Base-by-base conservation (phyloP, 306 rosid species). In the Quillaja saponaria region DNA sequence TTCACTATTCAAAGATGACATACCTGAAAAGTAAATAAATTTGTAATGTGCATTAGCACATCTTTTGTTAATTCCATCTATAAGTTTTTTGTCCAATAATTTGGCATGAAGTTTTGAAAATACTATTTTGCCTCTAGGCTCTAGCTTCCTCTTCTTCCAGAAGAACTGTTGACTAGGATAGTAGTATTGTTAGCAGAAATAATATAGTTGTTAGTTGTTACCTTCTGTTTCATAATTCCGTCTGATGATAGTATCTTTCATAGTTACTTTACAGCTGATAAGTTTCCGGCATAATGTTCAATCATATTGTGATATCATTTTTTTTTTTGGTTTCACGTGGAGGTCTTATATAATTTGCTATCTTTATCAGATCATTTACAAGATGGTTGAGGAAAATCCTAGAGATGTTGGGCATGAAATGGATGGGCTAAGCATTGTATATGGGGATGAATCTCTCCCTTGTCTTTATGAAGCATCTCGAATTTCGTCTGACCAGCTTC, bases 331-430 rank as follows among this genome's bases (percentile, higher is more conserved):
- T 44, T 48, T 62, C 63, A 50, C 42, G 25, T 70, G n/a, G 64
- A 46, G 66, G 64, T 57, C 55, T 67, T 58, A 44, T 58, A 41
- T 67, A 56, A 16, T 75, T 67, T 41, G 47, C 56, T 51, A 63
- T 48, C 47, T 72, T 49, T 63, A 56, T 74, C 77, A 92, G 99
- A 84, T 92, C 48, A 92, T 92, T 65, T 92, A 78, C 63, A 92
- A 92, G 81, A 92, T 92, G 99, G 96, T 92, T 49, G 99, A 92
- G 81, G 99, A 89, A 79, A 92, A 92, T 64, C 99, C 99, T 39
- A 85, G 99, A 71, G 99, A 89, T 71, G 94, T 92, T 60, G 99
- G 99, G 49, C 96, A 85, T 76, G 99, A 89, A 72, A 92, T 92
- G 97, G 99, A 92, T 69, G 96, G 94, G 55, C 77, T 92, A 67